Percentiles rank a stretch among this genome's conserved stretches.
These are phyloP conservation scores for Brassica balearica DNA, from an alignment of 441 rosid species.

Conservation along the genomic window DNA sequence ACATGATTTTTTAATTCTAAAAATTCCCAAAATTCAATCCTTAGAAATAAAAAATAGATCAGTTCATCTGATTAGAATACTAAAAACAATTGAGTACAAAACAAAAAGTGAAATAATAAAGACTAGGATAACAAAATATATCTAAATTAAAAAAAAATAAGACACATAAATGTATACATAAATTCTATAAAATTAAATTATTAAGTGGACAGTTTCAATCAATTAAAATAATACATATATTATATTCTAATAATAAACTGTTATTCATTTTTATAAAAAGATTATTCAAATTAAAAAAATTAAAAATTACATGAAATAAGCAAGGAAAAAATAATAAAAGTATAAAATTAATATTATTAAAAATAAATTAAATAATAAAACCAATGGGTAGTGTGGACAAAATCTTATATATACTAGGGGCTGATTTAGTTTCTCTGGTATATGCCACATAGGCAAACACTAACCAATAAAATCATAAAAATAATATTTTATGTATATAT, in stretches of 20 bases:
- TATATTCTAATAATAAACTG: neutral
- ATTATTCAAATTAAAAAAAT: too few relatives aligned
- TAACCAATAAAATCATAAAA: neutral
- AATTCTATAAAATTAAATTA: too few relatives aligned
- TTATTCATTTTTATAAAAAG: too few relatives aligned
- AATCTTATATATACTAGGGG: neutral
- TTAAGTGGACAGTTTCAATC: neutral
- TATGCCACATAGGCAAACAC: neutral
- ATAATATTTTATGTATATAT: too few relatives aligned
- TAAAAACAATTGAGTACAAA: neutral
- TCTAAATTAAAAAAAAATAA: too few relatives aligned
- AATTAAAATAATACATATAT: neutral
- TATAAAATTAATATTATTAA: too few relatives aligned
- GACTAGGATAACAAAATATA: neutral
- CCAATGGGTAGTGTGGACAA: neutral
- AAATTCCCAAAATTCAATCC: too few relatives aligned
- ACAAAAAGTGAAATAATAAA: neutral
- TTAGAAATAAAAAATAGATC: neutral
- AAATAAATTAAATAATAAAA: too few relatives aligned
- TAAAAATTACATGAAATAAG: neutral
- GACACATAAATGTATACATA: neutral
- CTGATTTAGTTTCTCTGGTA: neutral
- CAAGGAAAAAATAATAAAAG: too few relatives aligned
- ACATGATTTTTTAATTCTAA: neutral
- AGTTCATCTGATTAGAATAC: neutral